Base-by-base conservation (phyloP, 371 early-diverging fungal species). In the Basidiobolus meristosporus region DNA sequence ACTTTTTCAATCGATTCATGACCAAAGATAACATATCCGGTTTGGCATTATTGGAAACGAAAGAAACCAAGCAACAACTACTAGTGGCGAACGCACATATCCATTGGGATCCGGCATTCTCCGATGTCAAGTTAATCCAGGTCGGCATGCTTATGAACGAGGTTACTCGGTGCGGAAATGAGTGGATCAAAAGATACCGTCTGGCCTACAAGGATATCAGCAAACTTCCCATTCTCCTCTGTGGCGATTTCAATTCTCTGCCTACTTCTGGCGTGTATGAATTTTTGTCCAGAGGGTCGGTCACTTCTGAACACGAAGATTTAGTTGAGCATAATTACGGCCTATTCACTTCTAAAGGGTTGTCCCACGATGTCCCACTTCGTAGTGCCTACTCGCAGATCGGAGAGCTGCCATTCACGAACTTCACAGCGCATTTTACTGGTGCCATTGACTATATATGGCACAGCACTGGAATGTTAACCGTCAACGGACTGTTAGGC, bases 381-480 rank as follows among this genome's bases (percentile, higher is more conserved):
- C 81, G 76, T 46, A 81, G 81, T n/a, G 69, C 87, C 9, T 91
- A 91, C 59, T 58, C 74, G 23, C 54, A 75, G 32, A 62, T 78
- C 1, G 64, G 56, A 28, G 84, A 81, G 47, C 60, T 89, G 44
- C 81, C 76, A 11, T 89, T 96, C 60, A 99, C 99, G 14, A 97
- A 96, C 58, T 90, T 72, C 54, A 92, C 90, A 6, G 90, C 97
- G 1, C 55, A 57, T 0, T 98, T 89, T 50, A 77, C 67, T 43
- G 98, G 90, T 1, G 83, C 84, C 14, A 84, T 99, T 50, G 99
- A 98, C 62, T 98, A 97, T 53, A 86, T 98, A 43, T 98, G 93
- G 83, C 85, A 87, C 62, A 66, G 82, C 3, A 72, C 73, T 31
- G 70, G 68, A 32, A 70, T 84, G 21, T 55, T 87, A 21, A 62